Percentiles rank a stretch among this genome's conserved stretches.
Conservation (phyloP, 1,139 yeast genomes). For the Geotrichum phurueaensis region DNA sequence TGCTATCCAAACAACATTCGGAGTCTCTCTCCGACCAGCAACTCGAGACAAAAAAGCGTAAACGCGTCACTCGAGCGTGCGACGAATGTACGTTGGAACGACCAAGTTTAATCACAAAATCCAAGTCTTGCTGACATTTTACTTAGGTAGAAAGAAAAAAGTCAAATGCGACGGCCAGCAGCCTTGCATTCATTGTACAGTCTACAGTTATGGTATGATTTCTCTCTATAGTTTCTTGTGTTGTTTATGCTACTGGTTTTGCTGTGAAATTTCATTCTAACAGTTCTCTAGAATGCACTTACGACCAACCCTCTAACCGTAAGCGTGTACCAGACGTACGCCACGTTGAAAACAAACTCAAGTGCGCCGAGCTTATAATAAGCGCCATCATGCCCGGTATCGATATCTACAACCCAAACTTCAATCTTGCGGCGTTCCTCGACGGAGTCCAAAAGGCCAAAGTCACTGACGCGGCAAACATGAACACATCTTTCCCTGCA, state of each 20-base stretch:
- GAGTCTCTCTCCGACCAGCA: background rate
- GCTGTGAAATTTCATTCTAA: background rate
- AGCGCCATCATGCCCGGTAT: slow-evolving; percentile 45
- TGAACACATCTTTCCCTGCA: background rate
- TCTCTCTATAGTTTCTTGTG: slow-evolving; percentile 36
- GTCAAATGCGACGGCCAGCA: slow-evolving; percentile 83
- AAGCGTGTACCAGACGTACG: slow-evolving; percentile 39
- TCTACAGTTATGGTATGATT: slow-evolving; percentile 72
- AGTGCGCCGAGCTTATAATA: slow-evolving; percentile 35
- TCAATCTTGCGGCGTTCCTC: slow-evolving; percentile 1
- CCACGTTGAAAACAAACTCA: slow-evolving; percentile 34
- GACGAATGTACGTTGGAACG: slow-evolving; percentile 52
- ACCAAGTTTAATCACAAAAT: background rate
- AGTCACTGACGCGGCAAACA: background rate
- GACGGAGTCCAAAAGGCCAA: background rate
- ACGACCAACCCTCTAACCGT: slow-evolving; percentile 67
- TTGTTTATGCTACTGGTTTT: background rate
- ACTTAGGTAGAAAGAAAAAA: slow-evolving; percentile 49
- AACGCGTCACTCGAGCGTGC: slow-evolving; percentile 80
- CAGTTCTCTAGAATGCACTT: slow-evolving; percentile 48
- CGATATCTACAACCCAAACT: slow-evolving; percentile 40
- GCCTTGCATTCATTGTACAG: slow-evolving; percentile 86
- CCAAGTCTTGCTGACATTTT: background rate
- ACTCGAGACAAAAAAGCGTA: slow-evolving; percentile 44
- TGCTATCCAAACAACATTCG: background rate